A percentile compares a stretch with the other conserved stretches of the same genome.
Conservation (phyloP, 495 filamentous ascomycete genomes). For the Hypoxylon cercidicola region DNA sequence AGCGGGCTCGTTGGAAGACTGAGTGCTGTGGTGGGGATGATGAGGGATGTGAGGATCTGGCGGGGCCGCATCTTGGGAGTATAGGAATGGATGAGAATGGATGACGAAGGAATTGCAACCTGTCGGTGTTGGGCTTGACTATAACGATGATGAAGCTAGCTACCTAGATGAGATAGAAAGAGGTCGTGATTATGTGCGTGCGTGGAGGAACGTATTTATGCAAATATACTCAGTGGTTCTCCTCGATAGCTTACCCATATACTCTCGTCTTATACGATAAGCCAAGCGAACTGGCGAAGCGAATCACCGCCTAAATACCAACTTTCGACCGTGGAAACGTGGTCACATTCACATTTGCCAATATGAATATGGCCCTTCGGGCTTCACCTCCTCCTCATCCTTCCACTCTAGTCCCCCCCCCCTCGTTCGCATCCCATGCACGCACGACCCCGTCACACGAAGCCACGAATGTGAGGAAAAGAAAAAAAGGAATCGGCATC, state of each 20-base stretch:
- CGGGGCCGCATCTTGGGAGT: constrained; percentile 25
- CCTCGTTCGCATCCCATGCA: constrained; percentile 18
- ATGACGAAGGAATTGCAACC: not conserved
- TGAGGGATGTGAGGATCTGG: constrained; percentile 30
- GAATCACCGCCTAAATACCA: constrained; percentile 9
- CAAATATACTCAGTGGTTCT: not conserved
- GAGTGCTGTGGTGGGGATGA: constrained; percentile 12
- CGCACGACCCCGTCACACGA: constrained; percentile 31
- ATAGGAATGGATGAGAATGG: too few species aligned
- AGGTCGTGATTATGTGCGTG: too few species aligned
- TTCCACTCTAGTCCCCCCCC: not conserved
- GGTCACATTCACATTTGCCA: constrained; percentile 9
- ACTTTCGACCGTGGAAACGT: constrained; percentile 9
- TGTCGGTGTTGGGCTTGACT: not conserved
- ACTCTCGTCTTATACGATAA: not conserved
- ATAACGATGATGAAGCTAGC: not conserved
- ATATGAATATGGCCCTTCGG: constrained; percentile 1
- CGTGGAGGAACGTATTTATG: constrained; percentile 4
- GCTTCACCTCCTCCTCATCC: constrained; percentile 14
- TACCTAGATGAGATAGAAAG: not conserved
- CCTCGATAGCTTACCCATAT: not conserved
- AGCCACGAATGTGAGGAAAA: constrained; percentile 11
- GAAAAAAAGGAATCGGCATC: constrained; percentile 6
- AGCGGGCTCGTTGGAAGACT: constrained; percentile 22
- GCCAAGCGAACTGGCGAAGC: not conserved